Base-by-base conservation (phyloP, 257 asterid genomes). In the Solanum bulbocastanum region DNA sequence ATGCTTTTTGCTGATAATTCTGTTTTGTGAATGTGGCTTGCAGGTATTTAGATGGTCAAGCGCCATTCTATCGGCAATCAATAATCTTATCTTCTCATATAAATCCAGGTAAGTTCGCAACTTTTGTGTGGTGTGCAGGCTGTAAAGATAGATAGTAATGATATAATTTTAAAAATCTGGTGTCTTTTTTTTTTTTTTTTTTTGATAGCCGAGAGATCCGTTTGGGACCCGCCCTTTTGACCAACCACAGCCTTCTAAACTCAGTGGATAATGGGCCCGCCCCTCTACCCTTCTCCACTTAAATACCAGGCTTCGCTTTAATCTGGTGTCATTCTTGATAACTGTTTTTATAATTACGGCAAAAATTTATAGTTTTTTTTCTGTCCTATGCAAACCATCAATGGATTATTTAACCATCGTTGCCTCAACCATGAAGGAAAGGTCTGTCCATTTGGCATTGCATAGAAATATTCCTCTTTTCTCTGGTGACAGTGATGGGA, bases 31-130 rank as follows among this genome's bases (percentile, higher is more conserved):
- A 86, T 86, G 58, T 32, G 11, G 3, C 37, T 52, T 86, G 71
- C 86, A 97, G 99, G 99, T 96, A 95, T 86, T 87, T 95, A 86
- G 98, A 97, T 75, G 98, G 93, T 84, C 99, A 94, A 90, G 96
- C 98, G 8, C 96, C 89, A 25, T 94, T 93, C 94, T 97, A 96
- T 88, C 93, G 99, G 91, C 99, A 97, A 88, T 91, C 99, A 73
- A 88, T 97, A 89, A 88, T 97, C 83, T 92, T 97, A 87, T 88
- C 97, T 89, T 96, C 98, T 89, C 98, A 97, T 90, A 56, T 92
- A 84, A 94, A 92, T 90, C 99, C 98, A 93, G 99, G 99, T 96
- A 92, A 82, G 75, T 87, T 79, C 2, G 1, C 39, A 27, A 42
- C 42, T 40, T 30, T 83, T 75, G 68, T 46, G 33, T 44, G 56